A percentile compares a stretch with the other conserved stretches of the same genome.
phyloP scores from a whole-genome alignment of 2,329 filamentous ascomycete genomes.

The Phaeosphaeriaceae sp. region DNA sequence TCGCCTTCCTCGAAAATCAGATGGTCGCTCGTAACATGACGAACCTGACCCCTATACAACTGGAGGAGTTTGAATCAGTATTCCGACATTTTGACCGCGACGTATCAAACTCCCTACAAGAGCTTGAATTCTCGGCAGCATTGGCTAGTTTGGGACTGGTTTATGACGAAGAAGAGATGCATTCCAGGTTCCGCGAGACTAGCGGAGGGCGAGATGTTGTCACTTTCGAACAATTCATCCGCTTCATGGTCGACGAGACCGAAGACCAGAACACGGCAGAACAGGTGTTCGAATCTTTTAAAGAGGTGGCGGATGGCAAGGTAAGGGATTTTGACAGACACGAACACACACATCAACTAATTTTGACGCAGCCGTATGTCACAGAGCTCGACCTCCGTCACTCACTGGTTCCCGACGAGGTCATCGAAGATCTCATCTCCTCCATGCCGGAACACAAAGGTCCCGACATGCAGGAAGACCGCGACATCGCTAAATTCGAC shows the following conservation, averaged over 20 bases:
- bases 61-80: constrained; percentile 98
- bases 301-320: constrained; percentile 96
- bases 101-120: constrained; percentile 85
- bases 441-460: constrained; percentile 87
- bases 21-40: constrained; percentile 99
- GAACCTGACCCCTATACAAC: constrained; percentile 95
- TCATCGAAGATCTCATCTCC: constrained; percentile 89
- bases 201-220: constrained; percentile 80
- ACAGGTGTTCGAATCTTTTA: constrained; percentile 97
- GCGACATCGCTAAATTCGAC: constrained; percentile 87
- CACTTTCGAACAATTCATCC: constrained; percentile 97
- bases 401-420: constrained; percentile 92
- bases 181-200: constrained; percentile 90
- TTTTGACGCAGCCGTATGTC: constrained; percentile 75
- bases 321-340: constrained; percentile 48
- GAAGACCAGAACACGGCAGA: constrained; percentile 99
- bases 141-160: constrained; percentile 94
- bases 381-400: constrained; percentile 97
- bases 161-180: constrained; percentile 98
- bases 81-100: constrained; percentile 98
- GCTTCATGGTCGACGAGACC: constrained; percentile 98
- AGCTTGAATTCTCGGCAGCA: constrained; percentile 95
- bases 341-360: constrained; percentile 15
- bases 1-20: constrained; percentile 96
- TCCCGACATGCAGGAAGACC: constrained; percentile 84